Conservation (phyloP, 106 monocot genomes). For the Dioscorea dumetorum region DNA sequence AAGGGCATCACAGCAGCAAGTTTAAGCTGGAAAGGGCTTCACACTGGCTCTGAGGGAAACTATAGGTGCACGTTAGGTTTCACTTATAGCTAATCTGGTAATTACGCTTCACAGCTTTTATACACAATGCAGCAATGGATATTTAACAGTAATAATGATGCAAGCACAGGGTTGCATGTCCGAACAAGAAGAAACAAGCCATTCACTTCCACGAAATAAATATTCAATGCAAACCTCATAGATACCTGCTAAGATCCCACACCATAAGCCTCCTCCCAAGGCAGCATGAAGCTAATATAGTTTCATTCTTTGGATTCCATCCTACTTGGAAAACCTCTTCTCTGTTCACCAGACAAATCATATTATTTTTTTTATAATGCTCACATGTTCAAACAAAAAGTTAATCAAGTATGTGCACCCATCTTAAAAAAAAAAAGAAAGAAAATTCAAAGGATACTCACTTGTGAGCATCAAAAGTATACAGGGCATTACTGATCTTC, state of each 20-base stretch:
- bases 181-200: too few relatives aligned
- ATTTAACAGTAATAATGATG: too few relatives aligned
- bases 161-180: too few relatives aligned
- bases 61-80: too few relatives aligned
- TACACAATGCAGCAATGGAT: too few relatives aligned
- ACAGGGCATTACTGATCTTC: constrained; percentile 61
- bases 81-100: too few relatives aligned
- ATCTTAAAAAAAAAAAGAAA: not conserved
- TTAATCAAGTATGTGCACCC: not conserved
- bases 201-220: too few relatives aligned
- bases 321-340: constrained; percentile 99
- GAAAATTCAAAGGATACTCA: constrained; percentile 18
- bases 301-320: constrained; percentile 98
- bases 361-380: not conserved
- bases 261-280: constrained; percentile 97
- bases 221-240: too few relatives aligned
- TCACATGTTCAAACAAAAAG: not conserved
- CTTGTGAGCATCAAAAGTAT: constrained; percentile 92
- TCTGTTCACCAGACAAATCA: constrained; percentile 23
- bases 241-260: constrained; percentile 99
- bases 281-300: constrained; percentile 93
- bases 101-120: too few relatives aligned
- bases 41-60: too few relatives aligned
- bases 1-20: too few relatives aligned
- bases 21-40: too few relatives aligned